Evolutionary conservation across 768 basidiomycete species (phyloP).

Genomic region (Lactarius hengduanensis): DNA sequence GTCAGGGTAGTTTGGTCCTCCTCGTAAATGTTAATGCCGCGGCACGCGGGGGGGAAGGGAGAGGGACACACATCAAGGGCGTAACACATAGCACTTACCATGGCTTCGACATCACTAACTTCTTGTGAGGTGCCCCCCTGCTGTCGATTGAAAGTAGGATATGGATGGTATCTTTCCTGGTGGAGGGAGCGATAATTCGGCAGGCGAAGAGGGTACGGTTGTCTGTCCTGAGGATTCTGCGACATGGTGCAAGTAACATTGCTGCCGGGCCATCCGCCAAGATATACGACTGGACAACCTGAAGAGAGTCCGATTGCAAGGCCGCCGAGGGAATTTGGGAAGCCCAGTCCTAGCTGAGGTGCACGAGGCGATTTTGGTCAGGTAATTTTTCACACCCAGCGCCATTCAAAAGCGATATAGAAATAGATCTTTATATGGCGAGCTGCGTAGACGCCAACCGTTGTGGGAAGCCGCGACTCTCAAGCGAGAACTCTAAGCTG

Average conservation of each 20-base stretch:
- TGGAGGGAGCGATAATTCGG: constrained; percentile 29
- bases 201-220: constrained; percentile 26
- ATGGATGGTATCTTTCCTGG: constrained; percentile 26
- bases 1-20: not conserved
- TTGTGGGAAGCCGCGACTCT: constrained; percentile 12
- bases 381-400: constrained; percentile 27
- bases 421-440: constrained; percentile 16
- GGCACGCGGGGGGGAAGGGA: not conserved
- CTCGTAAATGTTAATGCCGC: not conserved
- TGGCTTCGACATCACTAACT: constrained; percentile 4
- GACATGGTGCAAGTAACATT: constrained; percentile 19
- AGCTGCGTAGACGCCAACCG: constrained; percentile 22
- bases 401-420: constrained; percentile 21
- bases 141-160: constrained; percentile 25
- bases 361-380: constrained; percentile 19
- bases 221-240: constrained; percentile 20
- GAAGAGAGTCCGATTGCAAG: constrained; percentile 17
- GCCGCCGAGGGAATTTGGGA: constrained; percentile 18
- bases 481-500: constrained; percentile 6
- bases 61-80: not conserved
- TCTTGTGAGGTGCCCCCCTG: constrained; percentile 13
- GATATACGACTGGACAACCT: constrained; percentile 6
- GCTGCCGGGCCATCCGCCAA: not conserved
- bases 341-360: constrained; percentile 18
- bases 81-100: not conserved